A percentile compares a stretch with the other conserved stretches of the same genome.
These are phyloP conservation scores for Taxillus chinensis DNA, from an alignment of 164 flowering plant genomes.

Conservation along the genomic window DNA sequence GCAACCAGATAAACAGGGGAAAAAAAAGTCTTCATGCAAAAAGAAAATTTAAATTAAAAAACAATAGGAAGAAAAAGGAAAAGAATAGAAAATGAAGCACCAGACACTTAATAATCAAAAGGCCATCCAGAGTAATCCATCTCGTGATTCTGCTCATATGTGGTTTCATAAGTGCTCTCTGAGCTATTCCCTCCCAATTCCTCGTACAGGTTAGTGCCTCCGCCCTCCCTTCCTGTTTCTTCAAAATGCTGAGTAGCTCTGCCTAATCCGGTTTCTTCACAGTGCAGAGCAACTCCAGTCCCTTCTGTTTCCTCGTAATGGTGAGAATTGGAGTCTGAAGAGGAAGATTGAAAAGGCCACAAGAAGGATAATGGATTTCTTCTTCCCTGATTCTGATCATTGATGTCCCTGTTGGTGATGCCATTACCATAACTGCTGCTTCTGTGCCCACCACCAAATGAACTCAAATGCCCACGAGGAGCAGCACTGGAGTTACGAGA, in stretches of 20 bases:
- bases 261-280: no score
- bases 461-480: neutral
- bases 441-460: neutral
- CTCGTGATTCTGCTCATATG: neutral
- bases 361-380: neutral
- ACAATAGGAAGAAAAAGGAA: no score
- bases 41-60: no score
- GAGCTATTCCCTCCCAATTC: neutral
- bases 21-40: no score
- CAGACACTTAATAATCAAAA: neutral
- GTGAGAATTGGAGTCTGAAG: neutral
- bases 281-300: no score
- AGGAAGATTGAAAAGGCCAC: slow-evolving; percentile 1
- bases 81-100: no score
- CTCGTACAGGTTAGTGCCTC: neutral
- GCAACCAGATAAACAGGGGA: no score
- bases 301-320: neutral
- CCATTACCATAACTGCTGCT: neutral
- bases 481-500: no score
- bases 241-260: no score
- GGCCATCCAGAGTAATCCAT: neutral
- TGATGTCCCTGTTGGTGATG: neutral
- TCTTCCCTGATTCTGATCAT: neutral
- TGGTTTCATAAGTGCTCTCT: neutral
- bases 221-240: neutral